These are phyloP conservation scores for Pisolithus albus DNA, from an alignment of 768 basidiomycete genomes.

Conservation along the genomic window DNA sequence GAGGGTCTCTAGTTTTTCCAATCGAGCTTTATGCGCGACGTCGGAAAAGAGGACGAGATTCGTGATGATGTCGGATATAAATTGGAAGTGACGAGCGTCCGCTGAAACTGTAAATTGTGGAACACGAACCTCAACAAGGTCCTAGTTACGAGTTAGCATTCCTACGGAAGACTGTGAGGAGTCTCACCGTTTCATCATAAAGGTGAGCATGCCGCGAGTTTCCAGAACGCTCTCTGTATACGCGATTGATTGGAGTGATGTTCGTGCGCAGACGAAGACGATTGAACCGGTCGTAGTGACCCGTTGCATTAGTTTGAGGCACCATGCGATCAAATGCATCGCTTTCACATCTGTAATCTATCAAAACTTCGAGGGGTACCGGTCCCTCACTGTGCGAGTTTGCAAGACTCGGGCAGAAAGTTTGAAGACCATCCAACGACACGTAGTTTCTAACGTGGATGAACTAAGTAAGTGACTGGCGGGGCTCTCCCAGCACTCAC, in stretches of 20 bases:
- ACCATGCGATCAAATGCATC: conserved; percentile 83
- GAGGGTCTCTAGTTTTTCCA: conserved; percentile 74
- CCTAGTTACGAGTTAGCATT: conserved; percentile 38
- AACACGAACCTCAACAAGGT: conserved; percentile 73
- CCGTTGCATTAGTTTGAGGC: conserved; percentile 76
- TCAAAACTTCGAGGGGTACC: conserved; percentile 85
- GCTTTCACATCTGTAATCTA: conserved; percentile 80
- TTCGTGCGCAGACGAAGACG: conserved; percentile 75
- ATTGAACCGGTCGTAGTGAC: conserved; percentile 94
- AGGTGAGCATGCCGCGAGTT: conserved; percentile 38
- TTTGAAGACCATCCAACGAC: conserved; percentile 74
- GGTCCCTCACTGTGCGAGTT: conserved; percentile 40
- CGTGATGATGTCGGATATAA: conserved; percentile 81
- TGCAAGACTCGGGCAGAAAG: conserved; percentile 64
- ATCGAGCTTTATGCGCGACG: conserved; percentile 68
- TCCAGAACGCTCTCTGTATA: conserved; percentile 32
- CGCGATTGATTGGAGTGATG: conserved; percentile 44
- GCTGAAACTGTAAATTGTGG: conserved; percentile 86
- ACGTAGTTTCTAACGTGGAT: conserved; percentile 58
- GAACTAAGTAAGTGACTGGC: not conserved
- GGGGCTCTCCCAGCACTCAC: conserved; percentile 31
- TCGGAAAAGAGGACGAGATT: conserved; percentile 88
- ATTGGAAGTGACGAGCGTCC: conserved; percentile 72
- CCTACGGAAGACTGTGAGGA: not conserved
- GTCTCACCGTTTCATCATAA: conserved; percentile 55